Conservation (phyloP, 176 grass and related monocot genomes). For the Eragrostis curvula region DNA sequence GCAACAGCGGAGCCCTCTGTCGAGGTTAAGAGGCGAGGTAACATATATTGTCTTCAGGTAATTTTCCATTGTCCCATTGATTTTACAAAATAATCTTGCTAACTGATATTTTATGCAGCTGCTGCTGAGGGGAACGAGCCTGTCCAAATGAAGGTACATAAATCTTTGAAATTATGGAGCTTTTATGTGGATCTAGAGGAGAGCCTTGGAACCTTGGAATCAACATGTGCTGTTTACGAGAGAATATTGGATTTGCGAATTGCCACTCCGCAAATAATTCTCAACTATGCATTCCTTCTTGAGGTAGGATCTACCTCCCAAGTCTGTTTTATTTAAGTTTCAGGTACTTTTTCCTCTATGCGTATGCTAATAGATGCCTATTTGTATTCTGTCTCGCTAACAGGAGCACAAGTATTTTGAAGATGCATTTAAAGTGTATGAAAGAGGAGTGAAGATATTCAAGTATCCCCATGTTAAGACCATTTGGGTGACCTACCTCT, state of each 20-base stretch:
- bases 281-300: conserved; percentile 85
- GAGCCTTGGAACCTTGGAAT: conserved; percentile 76
- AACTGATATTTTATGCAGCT: conserved; percentile 54
- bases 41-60: not conserved
- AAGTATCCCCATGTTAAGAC: conserved; percentile 86
- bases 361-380: conserved; percentile 20
- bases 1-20: conserved; percentile 81
- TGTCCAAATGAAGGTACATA: conserved; percentile 82
- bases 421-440: conserved; percentile 93
- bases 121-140: conserved; percentile 78
- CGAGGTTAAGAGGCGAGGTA: conserved; percentile 87
- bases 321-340: not conserved
- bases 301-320: conserved; percentile 52
- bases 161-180: conserved; percentile 89
- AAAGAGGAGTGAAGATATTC: conserved; percentile 90
- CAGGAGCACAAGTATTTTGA: conserved; percentile 88
- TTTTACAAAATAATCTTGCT: conserved; percentile 23
- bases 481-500: conserved; percentile 86
- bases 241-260: conserved; percentile 86
- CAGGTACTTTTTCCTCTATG: not conserved
- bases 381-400: conserved; percentile 23
- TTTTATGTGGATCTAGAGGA: conserved; percentile 90
- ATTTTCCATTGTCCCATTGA: conserved; percentile 13
- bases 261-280: conserved; percentile 83
- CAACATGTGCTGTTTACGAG: conserved; percentile 79